A percentile compares a stretch with the other conserved stretches of the same genome.
Conservation (phyloP, 139 green algal genomes). For the Auxenochlorella pyrenoidosa region DNA sequence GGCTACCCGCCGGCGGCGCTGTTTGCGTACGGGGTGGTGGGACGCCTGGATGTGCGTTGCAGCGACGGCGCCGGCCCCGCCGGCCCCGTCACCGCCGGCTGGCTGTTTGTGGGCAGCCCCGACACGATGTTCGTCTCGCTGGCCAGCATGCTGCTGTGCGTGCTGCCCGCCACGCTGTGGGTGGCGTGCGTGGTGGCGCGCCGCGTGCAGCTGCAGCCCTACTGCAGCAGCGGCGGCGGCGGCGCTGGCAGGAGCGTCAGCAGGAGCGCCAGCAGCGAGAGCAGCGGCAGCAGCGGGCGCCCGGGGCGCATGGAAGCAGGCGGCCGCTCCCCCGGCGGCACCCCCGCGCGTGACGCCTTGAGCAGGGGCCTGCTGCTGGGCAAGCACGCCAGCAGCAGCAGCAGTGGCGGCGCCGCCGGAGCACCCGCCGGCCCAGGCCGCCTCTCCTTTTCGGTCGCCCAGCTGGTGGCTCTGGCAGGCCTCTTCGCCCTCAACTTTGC, state of each 20-base stretch:
- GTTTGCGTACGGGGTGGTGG: constrained; percentile 43
- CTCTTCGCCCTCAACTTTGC: background rate
- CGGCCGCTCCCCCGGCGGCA: background rate
- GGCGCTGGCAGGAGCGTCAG: background rate
- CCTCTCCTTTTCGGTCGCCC: constrained; percentile 8
- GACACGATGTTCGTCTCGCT: constrained; percentile 50
- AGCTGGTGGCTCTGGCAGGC: background rate
- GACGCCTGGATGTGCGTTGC: background rate
- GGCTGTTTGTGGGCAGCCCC: constrained; percentile 8
- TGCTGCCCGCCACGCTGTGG: constrained; percentile 63
- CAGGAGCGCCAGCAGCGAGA: background rate
- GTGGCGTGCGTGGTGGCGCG: constrained; percentile 49
- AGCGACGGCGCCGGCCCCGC: too few species aligned
- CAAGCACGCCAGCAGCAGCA: background rate
- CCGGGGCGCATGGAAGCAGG: background rate
- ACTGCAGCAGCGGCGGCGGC: background rate
- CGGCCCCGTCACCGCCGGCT: background rate
- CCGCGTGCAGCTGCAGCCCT: constrained; percentile 11
- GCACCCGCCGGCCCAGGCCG: background rate
- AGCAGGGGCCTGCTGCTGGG: constrained; percentile 5
- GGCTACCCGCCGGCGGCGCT: constrained; percentile 33
- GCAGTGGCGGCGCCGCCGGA: background rate
- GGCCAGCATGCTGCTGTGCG: constrained; percentile 31
- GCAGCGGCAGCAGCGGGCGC: background rate
- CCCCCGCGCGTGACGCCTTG: too few species aligned